Evolutionary conservation across 148 eudicot genomes (phyloP).

Genomic region (Camellia lanceoleosa): DNA sequence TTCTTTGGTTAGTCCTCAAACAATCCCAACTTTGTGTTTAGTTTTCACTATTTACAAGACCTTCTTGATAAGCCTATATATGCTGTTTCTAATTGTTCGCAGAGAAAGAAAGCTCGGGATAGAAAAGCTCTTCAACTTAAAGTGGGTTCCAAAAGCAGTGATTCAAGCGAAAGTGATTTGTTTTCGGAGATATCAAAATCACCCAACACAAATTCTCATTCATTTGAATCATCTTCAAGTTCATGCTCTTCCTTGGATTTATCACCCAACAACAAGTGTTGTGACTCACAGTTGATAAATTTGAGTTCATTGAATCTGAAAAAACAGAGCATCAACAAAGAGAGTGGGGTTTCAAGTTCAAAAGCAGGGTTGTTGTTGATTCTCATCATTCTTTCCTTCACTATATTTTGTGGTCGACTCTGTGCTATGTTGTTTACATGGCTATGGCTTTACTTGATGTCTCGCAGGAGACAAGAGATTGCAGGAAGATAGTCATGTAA

Average conservation of each 20-base stretch:
- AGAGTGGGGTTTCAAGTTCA: neutral
- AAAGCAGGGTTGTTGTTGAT: constrained; percentile 10
- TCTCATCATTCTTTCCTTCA: constrained; percentile 9
- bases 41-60: neutral
- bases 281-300: too few relatives aligned
- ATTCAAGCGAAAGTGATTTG: neutral
- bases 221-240: neutral
- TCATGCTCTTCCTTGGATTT: neutral
- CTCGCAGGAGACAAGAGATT: constrained; percentile 12
- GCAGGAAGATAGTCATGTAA: constrained; percentile 21
- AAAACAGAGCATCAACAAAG: neutral
- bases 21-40: neutral
- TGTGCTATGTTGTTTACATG: constrained; percentile 19
- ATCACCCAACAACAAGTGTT: too few relatives aligned
- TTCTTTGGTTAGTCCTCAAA: constrained; percentile 10
- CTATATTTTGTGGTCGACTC: constrained; percentile 20
- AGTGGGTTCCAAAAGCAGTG: neutral
- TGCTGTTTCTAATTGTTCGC: neutral
- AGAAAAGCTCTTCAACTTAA: neutral
- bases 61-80: neutral
- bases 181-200: neutral
- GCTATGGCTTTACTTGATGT: constrained; percentile 12
- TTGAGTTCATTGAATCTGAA: neutral
- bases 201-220: neutral
- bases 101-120: constrained; percentile 6